These are phyloP conservation scores for Vicia sativa DNA, from an alignment of 306 rosid genomes.

Conservation along the genomic window DNA sequence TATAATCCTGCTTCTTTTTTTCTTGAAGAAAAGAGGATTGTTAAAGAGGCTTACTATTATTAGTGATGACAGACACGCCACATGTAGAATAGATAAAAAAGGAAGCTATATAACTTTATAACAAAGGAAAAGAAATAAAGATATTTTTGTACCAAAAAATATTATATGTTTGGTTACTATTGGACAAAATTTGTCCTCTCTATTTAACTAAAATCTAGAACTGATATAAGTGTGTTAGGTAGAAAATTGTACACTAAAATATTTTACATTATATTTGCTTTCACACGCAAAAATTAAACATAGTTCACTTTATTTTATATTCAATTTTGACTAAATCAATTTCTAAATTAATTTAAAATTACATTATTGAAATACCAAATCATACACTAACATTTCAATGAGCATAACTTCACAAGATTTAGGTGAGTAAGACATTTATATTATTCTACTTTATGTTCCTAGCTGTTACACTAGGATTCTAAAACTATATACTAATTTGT, in stretches of 20 bases:
- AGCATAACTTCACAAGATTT: neutral
- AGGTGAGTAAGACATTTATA: neutral
- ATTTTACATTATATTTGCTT: neutral
- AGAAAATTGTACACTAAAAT: neutral
- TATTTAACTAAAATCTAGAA: neutral
- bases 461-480: conserved; percentile 41
- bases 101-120: conserved; percentile 7
- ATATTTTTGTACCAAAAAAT: conserved; percentile 4
- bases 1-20: conserved; percentile 19
- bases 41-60: conserved; percentile 26
- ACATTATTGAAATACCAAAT: neutral
- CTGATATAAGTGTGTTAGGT: neutral
- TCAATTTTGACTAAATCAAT: neutral
- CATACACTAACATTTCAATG: neutral
- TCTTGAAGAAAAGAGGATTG: neutral
- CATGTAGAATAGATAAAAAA: conserved; percentile 23
- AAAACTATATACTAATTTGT: conserved; percentile 24
- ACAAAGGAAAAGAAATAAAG: neutral
- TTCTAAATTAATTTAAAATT: neutral
- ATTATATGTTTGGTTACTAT: neutral
- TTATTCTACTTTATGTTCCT: conserved; percentile 10
- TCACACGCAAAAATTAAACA: neutral
- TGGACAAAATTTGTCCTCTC: conserved; percentile 1
- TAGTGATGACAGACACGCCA: conserved; percentile 31
- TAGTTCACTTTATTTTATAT: neutral